Conservation (phyloP, 2,329 filamentous ascomycete species). For the Penicillium sp. region DNA sequence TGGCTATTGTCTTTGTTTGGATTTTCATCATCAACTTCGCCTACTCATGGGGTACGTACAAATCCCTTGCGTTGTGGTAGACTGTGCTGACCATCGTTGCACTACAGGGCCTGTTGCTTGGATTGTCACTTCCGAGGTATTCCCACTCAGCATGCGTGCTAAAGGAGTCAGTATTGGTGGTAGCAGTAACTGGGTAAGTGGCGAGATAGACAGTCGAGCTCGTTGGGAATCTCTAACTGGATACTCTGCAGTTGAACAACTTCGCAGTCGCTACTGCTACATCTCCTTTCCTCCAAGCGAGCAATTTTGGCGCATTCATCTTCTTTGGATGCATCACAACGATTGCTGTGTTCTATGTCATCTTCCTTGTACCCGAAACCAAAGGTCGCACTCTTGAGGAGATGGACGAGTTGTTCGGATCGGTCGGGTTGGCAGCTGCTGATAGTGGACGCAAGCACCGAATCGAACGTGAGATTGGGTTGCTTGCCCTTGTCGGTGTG, state of each 20-base stretch:
- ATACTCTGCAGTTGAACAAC: conserved; percentile 43
- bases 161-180: conserved; percentile 41
- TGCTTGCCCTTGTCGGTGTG: conserved; percentile 24
- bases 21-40: conserved; percentile 67
- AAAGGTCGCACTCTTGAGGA: conserved; percentile 33
- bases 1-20: conserved; percentile 52
- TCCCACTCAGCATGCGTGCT: conserved; percentile 59
- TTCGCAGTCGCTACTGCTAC: conserved; percentile 61
- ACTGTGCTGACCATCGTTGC: background rate
- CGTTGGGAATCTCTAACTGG: background rate
- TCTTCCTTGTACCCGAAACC: conserved; percentile 30
- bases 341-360: conserved; percentile 23
- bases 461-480: conserved; percentile 27
- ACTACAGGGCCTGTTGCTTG: conserved; percentile 52
- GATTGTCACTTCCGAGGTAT: conserved; percentile 67
- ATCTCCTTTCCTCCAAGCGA: conserved; percentile 55
- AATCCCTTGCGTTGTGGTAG: background rate
- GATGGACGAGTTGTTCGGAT: conserved; percentile 34
- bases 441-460: conserved; percentile 21
- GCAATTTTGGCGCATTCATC: conserved; percentile 63
- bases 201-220: background rate
- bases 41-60: conserved; percentile 52
- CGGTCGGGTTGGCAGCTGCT: conserved; percentile 23
- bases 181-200: conserved; percentile 29
- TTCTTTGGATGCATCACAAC: conserved; percentile 51